phyloP scores from a whole-genome alignment of 345 rosid genomes.

The Conringia planisiliqua region DNA sequence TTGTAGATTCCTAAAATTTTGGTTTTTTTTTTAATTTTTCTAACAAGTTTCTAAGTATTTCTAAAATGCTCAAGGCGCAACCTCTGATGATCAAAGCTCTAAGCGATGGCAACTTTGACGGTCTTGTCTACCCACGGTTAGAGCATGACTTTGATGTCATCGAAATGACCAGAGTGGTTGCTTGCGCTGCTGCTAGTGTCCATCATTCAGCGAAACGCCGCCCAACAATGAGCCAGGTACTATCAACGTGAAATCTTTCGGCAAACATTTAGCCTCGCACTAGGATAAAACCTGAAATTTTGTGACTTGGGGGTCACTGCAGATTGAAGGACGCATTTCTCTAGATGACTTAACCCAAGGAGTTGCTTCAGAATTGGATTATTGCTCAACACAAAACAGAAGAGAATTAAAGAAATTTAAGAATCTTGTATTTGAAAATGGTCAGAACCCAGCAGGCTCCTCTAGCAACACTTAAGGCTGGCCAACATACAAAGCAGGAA shows the following conservation, averaged over 20 bases:
- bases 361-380: conserved; percentile 53
- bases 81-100: conserved; percentile 61
- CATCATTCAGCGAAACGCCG: conserved; percentile 72
- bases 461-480: too few species aligned
- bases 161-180: conserved; percentile 67
- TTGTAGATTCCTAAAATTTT: too few species aligned
- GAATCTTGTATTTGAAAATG: too few species aligned
- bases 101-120: conserved; percentile 45
- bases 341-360: conserved; percentile 63
- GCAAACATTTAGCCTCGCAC: background rate
- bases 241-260: background rate
- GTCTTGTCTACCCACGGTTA: conserved; percentile 58
- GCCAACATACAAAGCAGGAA: too few species aligned
- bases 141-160: conserved; percentile 37
- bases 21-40: too few species aligned
- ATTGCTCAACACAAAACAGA: conserved; percentile 50
- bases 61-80: conserved; percentile 68
- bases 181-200: conserved; percentile 81
- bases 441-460: too few species aligned
- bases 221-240: conserved; percentile 89
- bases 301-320: conserved; percentile 12
- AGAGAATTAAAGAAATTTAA: conserved; percentile 68
- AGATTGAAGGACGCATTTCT: conserved; percentile 79
- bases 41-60: too few species aligned
- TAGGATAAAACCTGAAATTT: background rate